Percentiles rank a stretch among this genome's conserved stretches.
Evolutionary conservation across 176 grass and related monocot species (phyloP).

Genomic region (Juncus effusus): DNA sequence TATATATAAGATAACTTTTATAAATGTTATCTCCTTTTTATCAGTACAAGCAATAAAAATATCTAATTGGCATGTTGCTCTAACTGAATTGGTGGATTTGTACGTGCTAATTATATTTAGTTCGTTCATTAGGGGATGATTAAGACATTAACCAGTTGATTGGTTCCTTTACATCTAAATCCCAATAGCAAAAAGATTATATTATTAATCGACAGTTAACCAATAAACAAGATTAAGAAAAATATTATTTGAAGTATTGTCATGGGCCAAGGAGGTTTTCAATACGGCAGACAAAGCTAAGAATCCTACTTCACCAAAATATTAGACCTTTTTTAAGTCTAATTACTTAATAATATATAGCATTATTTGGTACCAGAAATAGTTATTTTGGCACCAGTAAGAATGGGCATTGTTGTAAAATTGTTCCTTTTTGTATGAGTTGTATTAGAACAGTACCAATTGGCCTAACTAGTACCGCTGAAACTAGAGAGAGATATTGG

Average conservation of each 20-base stretch:
- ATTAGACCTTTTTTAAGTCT: neutral
- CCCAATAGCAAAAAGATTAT: neutral
- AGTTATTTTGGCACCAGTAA: too few species aligned
- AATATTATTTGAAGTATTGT: conserved; percentile 2
- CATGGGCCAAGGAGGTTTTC: conserved; percentile 27
- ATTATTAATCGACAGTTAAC: neutral
- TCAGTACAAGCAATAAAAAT: conserved; percentile 7
- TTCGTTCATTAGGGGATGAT: neutral
- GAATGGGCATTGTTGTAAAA: too few species aligned
- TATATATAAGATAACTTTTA: too few species aligned
- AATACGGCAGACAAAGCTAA: conserved; percentile 1
- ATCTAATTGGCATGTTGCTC: conserved; percentile 10
- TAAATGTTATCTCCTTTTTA: too few species aligned
- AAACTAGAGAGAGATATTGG: too few species aligned
- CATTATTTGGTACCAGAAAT: too few species aligned
- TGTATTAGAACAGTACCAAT: too few species aligned
- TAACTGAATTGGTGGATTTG: neutral
- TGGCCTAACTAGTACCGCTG: too few species aligned
- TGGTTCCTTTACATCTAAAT: conserved; percentile 3
- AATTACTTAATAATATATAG: neutral
- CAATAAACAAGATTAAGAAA: conserved; percentile 21
- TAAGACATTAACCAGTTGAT: neutral
- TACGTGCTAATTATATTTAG: conserved; percentile 5
- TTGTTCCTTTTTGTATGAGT: too few species aligned
- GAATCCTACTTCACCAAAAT: neutral